phyloP scores from a whole-genome alignment of 345 rosid species.

The Eucalyptus decipiens region DNA sequence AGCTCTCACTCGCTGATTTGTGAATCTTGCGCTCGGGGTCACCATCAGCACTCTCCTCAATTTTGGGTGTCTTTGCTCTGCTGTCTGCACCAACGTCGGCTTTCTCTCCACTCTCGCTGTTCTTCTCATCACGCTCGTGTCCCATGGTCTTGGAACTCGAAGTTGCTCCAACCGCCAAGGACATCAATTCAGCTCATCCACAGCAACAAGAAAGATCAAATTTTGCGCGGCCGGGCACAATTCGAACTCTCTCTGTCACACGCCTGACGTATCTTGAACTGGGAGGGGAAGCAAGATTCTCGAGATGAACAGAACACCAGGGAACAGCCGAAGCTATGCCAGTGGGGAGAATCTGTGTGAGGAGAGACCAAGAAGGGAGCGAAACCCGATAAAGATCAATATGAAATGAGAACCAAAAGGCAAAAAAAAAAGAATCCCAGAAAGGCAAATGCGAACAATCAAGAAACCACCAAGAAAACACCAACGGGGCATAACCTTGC shows the following conservation, averaged over 20 bases:
- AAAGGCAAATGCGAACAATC: neutral
- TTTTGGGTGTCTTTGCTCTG: neutral
- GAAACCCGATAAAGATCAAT: neutral
- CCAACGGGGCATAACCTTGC: neutral
- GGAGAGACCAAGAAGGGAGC: neutral
- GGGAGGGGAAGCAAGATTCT: neutral
- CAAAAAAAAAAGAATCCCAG: neutral
- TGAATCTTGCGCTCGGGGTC: constrained; percentile 2
- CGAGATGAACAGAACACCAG: neutral
- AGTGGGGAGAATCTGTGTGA: neutral
- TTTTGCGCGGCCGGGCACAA: neutral
- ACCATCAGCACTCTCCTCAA: constrained; percentile 2
- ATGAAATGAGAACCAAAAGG: neutral
- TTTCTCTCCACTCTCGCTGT: neutral
- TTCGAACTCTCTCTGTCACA: neutral
- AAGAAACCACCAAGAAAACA: neutral
- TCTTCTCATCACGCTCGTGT: constrained; percentile 12
- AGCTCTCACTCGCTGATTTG: constrained; percentile 16
- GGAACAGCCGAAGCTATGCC: neutral
- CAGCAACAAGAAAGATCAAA: neutral
- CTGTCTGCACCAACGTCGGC: constrained; percentile 3
- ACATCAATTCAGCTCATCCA: constrained; percentile 25
- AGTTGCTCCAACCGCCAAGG: constrained; percentile 19
- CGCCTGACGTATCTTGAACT: neutral
- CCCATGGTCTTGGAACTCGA: constrained; percentile 28